These are phyloP conservation scores for Amphibolis antarctica DNA, from an alignment of 106 monocot species.

Conservation along the genomic window DNA sequence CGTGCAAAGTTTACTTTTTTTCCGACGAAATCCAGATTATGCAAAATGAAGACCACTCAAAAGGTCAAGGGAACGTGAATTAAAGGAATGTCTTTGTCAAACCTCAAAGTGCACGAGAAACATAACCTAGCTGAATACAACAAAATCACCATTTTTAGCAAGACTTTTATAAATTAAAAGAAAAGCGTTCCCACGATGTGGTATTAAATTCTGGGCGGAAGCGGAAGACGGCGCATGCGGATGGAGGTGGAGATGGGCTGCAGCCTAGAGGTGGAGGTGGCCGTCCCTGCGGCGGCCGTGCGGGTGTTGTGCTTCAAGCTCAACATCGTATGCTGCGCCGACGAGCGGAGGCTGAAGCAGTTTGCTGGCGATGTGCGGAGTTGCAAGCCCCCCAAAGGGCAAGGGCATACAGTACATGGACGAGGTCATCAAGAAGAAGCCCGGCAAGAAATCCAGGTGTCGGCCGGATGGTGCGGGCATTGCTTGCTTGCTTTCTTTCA, in stretches of 20 bases:
- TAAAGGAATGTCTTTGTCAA: too few relatives aligned
- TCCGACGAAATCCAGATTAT: too few relatives aligned
- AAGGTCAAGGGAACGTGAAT: too few relatives aligned
- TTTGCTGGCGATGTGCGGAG: conserved; percentile 72
- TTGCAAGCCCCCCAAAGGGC: conserved; percentile 90
- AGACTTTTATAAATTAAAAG: too few relatives aligned
- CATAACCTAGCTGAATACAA: too few relatives aligned
- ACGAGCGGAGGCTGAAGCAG: conserved; percentile 78
- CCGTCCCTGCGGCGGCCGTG: conserved; percentile 72
- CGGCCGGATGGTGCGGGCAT: neutral
- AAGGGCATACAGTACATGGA: conserved; percentile 90
- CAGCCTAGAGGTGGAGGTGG: conserved; percentile 82
- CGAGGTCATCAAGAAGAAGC: conserved; percentile 81
- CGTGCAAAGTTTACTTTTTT: too few relatives aligned
- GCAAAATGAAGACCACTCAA: too few relatives aligned
- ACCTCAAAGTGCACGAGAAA: too few relatives aligned
- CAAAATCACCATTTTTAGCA: too few relatives aligned
- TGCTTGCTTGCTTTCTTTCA: too few relatives aligned
- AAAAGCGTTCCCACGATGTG: too few relatives aligned
- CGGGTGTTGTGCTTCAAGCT: conserved; percentile 93
- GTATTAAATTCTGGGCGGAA: conserved; percentile 74
- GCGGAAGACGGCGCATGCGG: conserved; percentile 61
- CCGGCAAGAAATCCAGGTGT: conserved; percentile 83
- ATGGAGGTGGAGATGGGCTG: conserved; percentile 81
- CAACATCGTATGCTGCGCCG: conserved; percentile 88